Conservation (phyloP, 352 stramenopile genomes). For the Thraustotheca clavata region DNA sequence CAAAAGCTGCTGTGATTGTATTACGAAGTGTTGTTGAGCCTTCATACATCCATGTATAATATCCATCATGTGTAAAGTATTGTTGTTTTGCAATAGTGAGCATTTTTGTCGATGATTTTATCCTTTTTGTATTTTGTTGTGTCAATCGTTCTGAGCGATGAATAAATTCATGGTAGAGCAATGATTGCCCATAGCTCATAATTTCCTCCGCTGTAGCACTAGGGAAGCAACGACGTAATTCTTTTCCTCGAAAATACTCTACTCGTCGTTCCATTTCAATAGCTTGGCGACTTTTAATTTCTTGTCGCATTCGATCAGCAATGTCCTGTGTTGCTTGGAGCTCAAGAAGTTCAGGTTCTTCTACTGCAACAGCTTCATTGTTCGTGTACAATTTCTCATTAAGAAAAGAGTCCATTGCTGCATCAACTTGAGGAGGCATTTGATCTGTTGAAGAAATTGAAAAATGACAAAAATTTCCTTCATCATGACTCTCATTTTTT, state of each 20-base stretch:
- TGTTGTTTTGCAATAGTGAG: slow-evolving; percentile 69
- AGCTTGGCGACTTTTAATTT: slow-evolving; percentile 73
- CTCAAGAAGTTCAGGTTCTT: background rate
- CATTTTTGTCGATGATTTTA: slow-evolving; percentile 18
- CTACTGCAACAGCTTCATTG: background rate
- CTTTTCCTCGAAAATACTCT: slow-evolving; percentile 87
- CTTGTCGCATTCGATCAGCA: slow-evolving; percentile 63
- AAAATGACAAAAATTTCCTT: background rate
- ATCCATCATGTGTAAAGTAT: slow-evolving; percentile 92
- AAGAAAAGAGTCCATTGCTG: background rate
- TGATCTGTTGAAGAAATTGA: background rate
- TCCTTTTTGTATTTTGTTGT: slow-evolving; percentile 82
- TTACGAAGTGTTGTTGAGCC: slow-evolving; percentile 96
- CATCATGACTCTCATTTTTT: background rate
- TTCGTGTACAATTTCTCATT: background rate
- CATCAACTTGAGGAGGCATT: background rate
- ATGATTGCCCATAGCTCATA: slow-evolving; percentile 52
- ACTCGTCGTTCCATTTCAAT: slow-evolving; percentile 88
- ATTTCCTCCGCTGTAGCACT: slow-evolving; percentile 66
- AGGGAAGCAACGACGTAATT: slow-evolving; percentile 76
- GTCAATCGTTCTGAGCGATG: slow-evolving; percentile 81
- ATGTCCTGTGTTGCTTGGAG: slow-evolving; percentile 26
- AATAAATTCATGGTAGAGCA: slow-evolving; percentile 80
- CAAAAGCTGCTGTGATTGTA: slow-evolving; percentile 93
- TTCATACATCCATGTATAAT: slow-evolving; percentile 99